Evolutionary conservation across 495 filamentous ascomycete species (phyloP).

Genomic region (Glonium stellatum): DNA sequence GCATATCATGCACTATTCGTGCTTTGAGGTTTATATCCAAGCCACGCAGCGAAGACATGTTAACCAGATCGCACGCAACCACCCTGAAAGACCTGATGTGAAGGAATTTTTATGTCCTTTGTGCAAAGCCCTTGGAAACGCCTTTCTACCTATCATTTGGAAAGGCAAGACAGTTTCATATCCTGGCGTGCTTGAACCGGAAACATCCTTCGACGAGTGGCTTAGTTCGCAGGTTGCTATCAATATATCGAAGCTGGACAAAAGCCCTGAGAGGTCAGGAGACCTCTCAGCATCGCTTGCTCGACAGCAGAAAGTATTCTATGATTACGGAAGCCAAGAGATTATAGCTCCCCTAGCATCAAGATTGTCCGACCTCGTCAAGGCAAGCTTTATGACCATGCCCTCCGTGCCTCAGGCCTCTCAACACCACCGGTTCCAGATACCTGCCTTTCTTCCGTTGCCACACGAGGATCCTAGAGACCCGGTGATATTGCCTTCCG

Average conservation of each 20-base stretch:
- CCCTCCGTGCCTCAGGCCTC: slow-evolving; percentile 10
- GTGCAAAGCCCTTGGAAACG: slow-evolving; percentile 93
- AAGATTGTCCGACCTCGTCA: slow-evolving; percentile 40
- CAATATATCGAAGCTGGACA: slow-evolving; percentile 38
- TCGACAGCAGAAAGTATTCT: slow-evolving; percentile 32
- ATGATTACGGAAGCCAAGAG: slow-evolving; percentile 52
- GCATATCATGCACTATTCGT: slow-evolving; percentile 97
- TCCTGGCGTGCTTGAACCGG: slow-evolving; percentile 56
- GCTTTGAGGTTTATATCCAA: slow-evolving; percentile 83
- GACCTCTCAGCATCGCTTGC: slow-evolving; percentile 7
- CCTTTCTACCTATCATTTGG: slow-evolving; percentile 94
- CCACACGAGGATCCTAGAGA: slow-evolving; percentile 26
- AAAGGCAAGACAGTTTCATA: slow-evolving; percentile 79
- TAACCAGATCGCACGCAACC: slow-evolving; percentile 86
- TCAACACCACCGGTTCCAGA: slow-evolving; percentile 35
- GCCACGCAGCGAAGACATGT: slow-evolving; percentile 75
- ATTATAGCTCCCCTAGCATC: slow-evolving; percentile 55
- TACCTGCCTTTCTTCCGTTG: slow-evolving; percentile 44
- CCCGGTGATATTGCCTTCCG: slow-evolving; percentile 15
- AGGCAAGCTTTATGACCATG: slow-evolving; percentile 11
- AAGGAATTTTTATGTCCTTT: slow-evolving; percentile 97
- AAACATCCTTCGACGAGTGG: slow-evolving; percentile 59
- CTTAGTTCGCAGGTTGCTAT: slow-evolving; percentile 42
- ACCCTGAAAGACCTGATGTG: slow-evolving; percentile 66
- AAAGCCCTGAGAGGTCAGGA: slow-evolving; percentile 26